Evolutionary conservation across 1,284 basidiomycete species (phyloP).

Genomic region (Coriolopsis trogii): DNA sequence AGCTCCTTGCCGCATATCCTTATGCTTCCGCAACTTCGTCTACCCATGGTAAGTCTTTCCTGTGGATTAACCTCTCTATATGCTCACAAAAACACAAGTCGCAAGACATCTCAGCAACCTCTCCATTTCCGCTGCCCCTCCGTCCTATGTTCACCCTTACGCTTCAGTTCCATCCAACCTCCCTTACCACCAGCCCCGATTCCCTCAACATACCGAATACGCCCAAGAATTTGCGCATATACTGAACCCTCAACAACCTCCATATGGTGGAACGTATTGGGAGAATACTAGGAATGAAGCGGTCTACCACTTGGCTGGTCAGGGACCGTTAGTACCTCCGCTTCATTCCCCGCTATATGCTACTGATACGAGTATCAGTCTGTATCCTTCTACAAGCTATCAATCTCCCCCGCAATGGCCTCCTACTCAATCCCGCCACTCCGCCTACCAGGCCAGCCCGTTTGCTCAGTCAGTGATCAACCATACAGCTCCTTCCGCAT

Average conservation of each 20-base stretch:
- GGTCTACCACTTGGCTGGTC: slow-evolving; percentile 50
- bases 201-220: slow-evolving; percentile 60
- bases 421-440: slow-evolving; percentile 39
- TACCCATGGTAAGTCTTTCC: slow-evolving; percentile 55
- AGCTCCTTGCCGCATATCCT: slow-evolving; percentile 64
- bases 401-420: slow-evolving; percentile 33
- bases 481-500: slow-evolving; percentile 53
- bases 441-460: slow-evolving; percentile 50
- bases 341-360: not conserved
- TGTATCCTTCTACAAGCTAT: slow-evolving; percentile 25
- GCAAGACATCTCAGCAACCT: slow-evolving; percentile 64
- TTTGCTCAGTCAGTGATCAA: slow-evolving; percentile 69
- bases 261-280: slow-evolving; percentile 54
- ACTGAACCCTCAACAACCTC: slow-evolving; percentile 40
- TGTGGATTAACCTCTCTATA: not conserved
- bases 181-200: slow-evolving; percentile 47
- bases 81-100: slow-evolving; percentile 42
- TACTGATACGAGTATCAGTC: slow-evolving; percentile 14
- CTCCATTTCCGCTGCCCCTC: slow-evolving; percentile 54
- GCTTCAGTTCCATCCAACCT: slow-evolving; percentile 46
- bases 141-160: slow-evolving; percentile 63
- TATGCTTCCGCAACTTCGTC: slow-evolving; percentile 71
- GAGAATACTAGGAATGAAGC: slow-evolving; percentile 53
- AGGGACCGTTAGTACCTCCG: slow-evolving; percentile 36
- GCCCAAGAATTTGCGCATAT: slow-evolving; percentile 54